phyloP scores from a whole-genome alignment of 306 rosid genomes.

The Prunus mira region DNA sequence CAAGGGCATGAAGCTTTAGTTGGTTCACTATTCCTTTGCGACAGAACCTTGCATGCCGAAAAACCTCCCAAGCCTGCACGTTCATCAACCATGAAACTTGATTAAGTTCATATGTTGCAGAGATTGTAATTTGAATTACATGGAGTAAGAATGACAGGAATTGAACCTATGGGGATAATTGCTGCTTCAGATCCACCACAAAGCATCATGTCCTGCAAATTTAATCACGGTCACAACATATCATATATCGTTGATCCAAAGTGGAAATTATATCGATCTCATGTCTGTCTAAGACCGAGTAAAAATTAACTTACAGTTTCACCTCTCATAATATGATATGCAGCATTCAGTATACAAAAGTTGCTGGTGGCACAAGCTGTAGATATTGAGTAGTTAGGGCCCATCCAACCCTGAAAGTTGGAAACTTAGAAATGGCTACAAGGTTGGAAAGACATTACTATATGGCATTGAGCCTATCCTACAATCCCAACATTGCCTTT shows the following conservation, averaged over 20 bases:
- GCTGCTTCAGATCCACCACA: conserved; percentile 81
- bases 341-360: conserved; percentile 67
- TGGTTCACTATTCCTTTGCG: conserved; percentile 69
- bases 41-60: conserved; percentile 63
- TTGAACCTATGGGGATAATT: conserved; percentile 62
- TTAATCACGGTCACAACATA: neutral
- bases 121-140: neutral
- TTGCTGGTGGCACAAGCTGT: conserved; percentile 88
- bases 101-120: neutral
- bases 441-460: neutral
- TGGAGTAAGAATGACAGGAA: neutral
- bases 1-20: conserved; percentile 87
- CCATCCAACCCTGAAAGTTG: conserved; percentile 80
- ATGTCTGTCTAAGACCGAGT: neutral
- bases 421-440: neutral
- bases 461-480: neutral
- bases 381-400: conserved; percentile 85
- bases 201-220: conserved; percentile 72
- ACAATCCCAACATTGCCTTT: neutral
- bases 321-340: conserved; percentile 68
- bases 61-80: conserved; percentile 77
- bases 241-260: neutral
- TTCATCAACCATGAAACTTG: neutral
- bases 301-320: conserved; percentile 60
- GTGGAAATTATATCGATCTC: neutral